Evolutionary conservation across 2,329 filamentous ascomycete genomes (phyloP), one percentile per base, ranked within the genome.

Genomic region (Paraphoma sp.): DNA sequence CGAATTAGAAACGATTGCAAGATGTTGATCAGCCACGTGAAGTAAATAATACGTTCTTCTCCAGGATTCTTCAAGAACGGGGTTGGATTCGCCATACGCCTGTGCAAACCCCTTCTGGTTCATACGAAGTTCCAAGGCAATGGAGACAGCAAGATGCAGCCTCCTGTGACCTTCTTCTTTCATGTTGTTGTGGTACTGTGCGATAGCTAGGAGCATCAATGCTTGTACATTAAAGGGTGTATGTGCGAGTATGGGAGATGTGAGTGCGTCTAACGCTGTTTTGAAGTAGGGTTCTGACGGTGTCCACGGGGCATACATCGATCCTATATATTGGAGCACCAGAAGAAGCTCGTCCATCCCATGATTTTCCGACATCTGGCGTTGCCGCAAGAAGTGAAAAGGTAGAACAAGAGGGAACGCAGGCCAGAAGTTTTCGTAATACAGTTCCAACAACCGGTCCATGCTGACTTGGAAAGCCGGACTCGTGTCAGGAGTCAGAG

Each of bases 1-100:
- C 57, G 85, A 84, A n/a, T 87, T 85, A 63, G 89, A 89, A 60
- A 96, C 86, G 3, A 91, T 89, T 3, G 92, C 90, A 57, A 95
- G 84, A 82, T 96, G 88, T 48, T 89, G 91, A 71, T 96, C 92
- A 7, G 91, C 83, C 23, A 92, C 82, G 67, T 88, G 91, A 6
- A 91, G 61, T 65, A 86, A 91, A 90, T 93, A 96, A 90, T 92
- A 97, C 0, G 93, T 97, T 51, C 93, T 84, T 29, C 92, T 86
- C 85, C 91, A 89, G 69, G 89, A 92, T 76, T 97, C 93, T 71
- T 93, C 91, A 2, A 93, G 73, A 1, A 93, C 81, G 0, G 86
- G 82, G 57, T 89, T 85, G 2, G 86, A 85, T 42, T 83, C 81
- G 9, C 89, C 88, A 68, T 91, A 82, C 1, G 81, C 75, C 0